Evolutionary conservation across 768 basidiomycete species (phyloP).

Genomic region (Brasilioporus rufonigricans): DNA sequence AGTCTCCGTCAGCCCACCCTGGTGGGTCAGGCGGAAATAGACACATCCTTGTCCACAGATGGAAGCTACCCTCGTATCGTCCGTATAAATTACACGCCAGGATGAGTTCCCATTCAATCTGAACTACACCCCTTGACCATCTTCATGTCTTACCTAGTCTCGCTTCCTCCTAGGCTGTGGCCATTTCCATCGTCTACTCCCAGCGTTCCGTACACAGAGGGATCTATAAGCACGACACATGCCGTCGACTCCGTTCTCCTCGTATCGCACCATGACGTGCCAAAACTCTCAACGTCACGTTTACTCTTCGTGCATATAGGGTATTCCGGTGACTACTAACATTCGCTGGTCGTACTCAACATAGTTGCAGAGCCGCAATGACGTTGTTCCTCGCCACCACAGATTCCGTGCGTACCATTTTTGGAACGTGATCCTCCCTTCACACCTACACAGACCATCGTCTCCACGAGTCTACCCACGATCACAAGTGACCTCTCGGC

Average conservation of each 20-base stretch:
- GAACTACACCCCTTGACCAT: slow-evolving; percentile 1
- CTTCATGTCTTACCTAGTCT: slow-evolving; percentile 18
- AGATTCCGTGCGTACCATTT: slow-evolving; percentile 58
- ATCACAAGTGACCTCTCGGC: slow-evolving; percentile 70
- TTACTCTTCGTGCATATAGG: slow-evolving; percentile 68
- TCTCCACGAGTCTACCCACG: slow-evolving; percentile 82
- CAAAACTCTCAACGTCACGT: slow-evolving; percentile 48
- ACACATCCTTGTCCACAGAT: slow-evolving; percentile 18
- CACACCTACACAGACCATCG: slow-evolving; percentile 49
- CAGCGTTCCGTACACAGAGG: slow-evolving; percentile 16
- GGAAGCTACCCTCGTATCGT: slow-evolving; percentile 20
- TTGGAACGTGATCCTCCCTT: slow-evolving; percentile 1
- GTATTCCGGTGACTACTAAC: slow-evolving; percentile 34
- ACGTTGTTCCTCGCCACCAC: slow-evolving; percentile 85
- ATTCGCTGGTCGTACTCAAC: slow-evolving; percentile 12
- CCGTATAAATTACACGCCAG: slow-evolving; percentile 27
- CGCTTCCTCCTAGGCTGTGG: slow-evolving; percentile 9
- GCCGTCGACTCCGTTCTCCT: slow-evolving; percentile 25
- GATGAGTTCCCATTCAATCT: slow-evolving; percentile 4
- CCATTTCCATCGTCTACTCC: slow-evolving; percentile 1
- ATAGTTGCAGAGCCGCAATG: slow-evolving; percentile 60
- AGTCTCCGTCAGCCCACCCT: slow-evolving; percentile 12
- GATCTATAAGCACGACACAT: slow-evolving; percentile 15
- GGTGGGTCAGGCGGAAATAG: slow-evolving; percentile 19
- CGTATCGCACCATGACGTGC: slow-evolving; percentile 18